Base-by-base conservation (phyloP, 2,329 filamentous ascomycete genomes). In the Ophiostoma sp. region DNA sequence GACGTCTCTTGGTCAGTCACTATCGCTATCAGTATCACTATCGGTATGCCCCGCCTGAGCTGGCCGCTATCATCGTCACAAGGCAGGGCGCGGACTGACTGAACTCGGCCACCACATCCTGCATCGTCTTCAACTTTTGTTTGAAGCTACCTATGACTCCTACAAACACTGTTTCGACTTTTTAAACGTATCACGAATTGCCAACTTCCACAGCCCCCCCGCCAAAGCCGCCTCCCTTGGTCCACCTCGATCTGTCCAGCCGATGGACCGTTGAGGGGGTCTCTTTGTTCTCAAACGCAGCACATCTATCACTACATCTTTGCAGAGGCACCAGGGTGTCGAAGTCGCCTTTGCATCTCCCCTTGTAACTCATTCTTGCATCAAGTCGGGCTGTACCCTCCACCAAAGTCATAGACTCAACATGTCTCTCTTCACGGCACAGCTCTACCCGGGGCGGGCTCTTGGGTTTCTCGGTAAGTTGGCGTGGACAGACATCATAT, bases 361-460 rank as follows among this genome's bases (percentile, higher is more conserved):
- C 13, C 11, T 10, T 27, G 35, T 5, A 8, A 17, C 3, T 65
- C 4, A 27, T 31, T 4, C 41, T 20, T 20, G 10, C 15, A 4
- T 48, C 36, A 39, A 6, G 5, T 44, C 31, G 36, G 8, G 3
- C 27, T 31, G 6, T 6, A 13, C 2, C 15, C 15, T 11, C 8
- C 57, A 23, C 20, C 7, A 41, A 41, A 41, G 1, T 2, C 10
- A n/a, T 3, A 20, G 1, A n/a, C 35, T 35, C 67, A 17, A n/a
- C 70, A 75, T 75, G 74, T 81, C 84, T 64, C 79, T 85, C 67
- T 85, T 87, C 75, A 82, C 80, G 41, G 87, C 87, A 70, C 87
- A 89, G 77, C 86, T 92, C 44, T 82, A 87, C 77, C 90, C 90
- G 23, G 88, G 88, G 39, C 84, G 86, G 76, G 88, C 85, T 31